Base-by-base conservation (phyloP, 441 rosid genomes). In the Arabidopsis lyrata region DNA sequence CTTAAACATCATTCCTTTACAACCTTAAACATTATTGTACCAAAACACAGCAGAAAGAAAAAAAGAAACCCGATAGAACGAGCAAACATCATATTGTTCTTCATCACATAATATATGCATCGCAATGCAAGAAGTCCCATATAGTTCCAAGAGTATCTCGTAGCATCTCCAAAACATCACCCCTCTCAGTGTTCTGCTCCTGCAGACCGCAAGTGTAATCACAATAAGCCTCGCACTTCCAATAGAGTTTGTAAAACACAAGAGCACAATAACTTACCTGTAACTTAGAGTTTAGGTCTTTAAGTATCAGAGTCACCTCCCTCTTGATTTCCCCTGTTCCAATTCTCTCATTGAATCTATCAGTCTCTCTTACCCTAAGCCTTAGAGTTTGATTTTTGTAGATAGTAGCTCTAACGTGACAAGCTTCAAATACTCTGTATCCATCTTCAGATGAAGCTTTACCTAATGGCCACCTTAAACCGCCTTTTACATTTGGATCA, bases 401-500 rank as follows among this genome's bases (percentile, higher is more conserved):
- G 50, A 74, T 15, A 49, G 73, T 81, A 44, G 78, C 27, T 48
- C 32, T 34, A 4, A 82, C 78, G 58, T 83, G 92, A 83, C 87
- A 81, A 53, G 67, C 81, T 36, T 85, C 88, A 59, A 83, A 32
- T 18, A 86, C 81, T 20, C 15, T 36, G 50, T 68, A 88, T 63
- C 90, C 82, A 59, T 81, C 53, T 11, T 82, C 82, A 9, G 85
- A 78, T 24, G 71, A 74, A 68, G 68, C 9, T 77, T 81, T 81
- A 44, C 83, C 86, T 6, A 74, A 6, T 1, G 87, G 85, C 97
- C 95, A 90, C 76, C 88, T 84, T 77, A 90, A 66, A 32, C 95
- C 93, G 34, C 93, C 92, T 75, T 85, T 87, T 65, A 83, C 86
- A 56, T 80, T 81, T 14, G 84, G 76, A 84, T 90, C 93, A 58